Percentiles rank a stretch among this genome's conserved stretches.
phyloP scores from a whole-genome alignment of 192 early-diverging fungal genomes.

The Umbelopsis sp. region DNA sequence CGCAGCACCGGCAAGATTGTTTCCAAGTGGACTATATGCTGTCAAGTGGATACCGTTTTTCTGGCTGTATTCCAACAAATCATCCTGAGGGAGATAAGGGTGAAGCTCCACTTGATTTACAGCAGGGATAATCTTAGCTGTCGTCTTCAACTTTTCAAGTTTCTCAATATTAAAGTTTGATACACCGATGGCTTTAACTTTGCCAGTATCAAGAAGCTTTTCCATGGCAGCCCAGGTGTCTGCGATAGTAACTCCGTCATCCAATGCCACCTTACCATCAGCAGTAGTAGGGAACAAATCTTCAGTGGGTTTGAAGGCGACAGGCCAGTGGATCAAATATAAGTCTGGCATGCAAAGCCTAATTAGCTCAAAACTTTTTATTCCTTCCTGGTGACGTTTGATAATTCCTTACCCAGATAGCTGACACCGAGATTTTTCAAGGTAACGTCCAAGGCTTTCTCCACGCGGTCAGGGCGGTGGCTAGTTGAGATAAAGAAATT shows the following conservation, averaged over 20 bases:
- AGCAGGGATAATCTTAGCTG: constrained; percentile 27
- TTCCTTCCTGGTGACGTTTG: constrained; percentile 68
- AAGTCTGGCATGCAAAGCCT: constrained; percentile 54
- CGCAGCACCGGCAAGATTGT: constrained; percentile 29
- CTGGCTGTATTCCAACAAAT: constrained; percentile 58
- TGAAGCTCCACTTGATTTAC: constrained; percentile 74
- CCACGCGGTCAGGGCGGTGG: constrained; percentile 66
- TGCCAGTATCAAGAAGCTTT: constrained; percentile 44
- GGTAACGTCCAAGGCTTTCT: constrained; percentile 59
- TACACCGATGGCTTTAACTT: constrained; percentile 62
- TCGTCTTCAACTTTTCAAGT: constrained; percentile 25
- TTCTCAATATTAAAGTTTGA: constrained; percentile 52
- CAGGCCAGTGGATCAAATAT: constrained; percentile 87
- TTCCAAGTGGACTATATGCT: constrained; percentile 83
- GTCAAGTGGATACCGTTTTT: constrained; percentile 63
- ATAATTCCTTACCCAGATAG: constrained; percentile 67
- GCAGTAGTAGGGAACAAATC: constrained; percentile 1
- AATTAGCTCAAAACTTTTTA: constrained; percentile 57
- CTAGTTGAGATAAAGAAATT: constrained; percentile 20
- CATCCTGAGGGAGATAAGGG: constrained; percentile 57
- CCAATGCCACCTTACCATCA: neutral
- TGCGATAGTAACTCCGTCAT: neutral
- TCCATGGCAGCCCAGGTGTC: constrained; percentile 26
- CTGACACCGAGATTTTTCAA: constrained; percentile 68
- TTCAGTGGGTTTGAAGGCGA: constrained; percentile 40